phyloP scores from a whole-genome alignment of 768 basidiomycete species.

The Russula olivacea region DNA sequence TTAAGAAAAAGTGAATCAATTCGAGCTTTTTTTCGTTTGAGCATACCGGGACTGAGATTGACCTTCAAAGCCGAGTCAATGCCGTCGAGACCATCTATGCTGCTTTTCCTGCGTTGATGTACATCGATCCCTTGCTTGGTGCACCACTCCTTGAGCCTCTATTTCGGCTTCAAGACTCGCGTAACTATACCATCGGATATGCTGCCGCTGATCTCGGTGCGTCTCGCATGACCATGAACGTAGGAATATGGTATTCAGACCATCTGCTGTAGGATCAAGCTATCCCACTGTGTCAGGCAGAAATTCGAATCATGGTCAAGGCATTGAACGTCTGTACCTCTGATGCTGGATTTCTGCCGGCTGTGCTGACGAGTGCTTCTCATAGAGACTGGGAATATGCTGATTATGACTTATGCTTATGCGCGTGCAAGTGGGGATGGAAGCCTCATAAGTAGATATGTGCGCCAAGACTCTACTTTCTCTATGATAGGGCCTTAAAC shows the following conservation, averaged over 20 bases:
- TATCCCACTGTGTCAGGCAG: conserved; percentile 14
- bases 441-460: conserved; percentile 27
- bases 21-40: neutral
- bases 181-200: conserved; percentile 20
- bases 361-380: neutral
- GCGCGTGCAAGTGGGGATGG: conserved; percentile 29
- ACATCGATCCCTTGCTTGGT: conserved; percentile 48
- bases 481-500: neutral
- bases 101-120: conserved; percentile 47
- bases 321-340: conserved; percentile 15
- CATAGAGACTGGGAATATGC: conserved; percentile 33
- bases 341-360: neutral
- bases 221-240: neutral
- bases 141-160: conserved; percentile 26
- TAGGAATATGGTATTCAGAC: neutral
- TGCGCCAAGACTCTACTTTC: conserved; percentile 3
- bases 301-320: conserved; percentile 2
- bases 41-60: neutral
- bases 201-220: conserved; percentile 26
- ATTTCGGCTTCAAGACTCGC: conserved; percentile 22
- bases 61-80: conserved; percentile 30
- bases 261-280: neutral
- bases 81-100: conserved; percentile 52
- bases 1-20: conserved; percentile 34
- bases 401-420: conserved; percentile 34